phyloP scores from a whole-genome alignment of 495 filamentous ascomycete species.

The Trichoderma asperelloides region DNA sequence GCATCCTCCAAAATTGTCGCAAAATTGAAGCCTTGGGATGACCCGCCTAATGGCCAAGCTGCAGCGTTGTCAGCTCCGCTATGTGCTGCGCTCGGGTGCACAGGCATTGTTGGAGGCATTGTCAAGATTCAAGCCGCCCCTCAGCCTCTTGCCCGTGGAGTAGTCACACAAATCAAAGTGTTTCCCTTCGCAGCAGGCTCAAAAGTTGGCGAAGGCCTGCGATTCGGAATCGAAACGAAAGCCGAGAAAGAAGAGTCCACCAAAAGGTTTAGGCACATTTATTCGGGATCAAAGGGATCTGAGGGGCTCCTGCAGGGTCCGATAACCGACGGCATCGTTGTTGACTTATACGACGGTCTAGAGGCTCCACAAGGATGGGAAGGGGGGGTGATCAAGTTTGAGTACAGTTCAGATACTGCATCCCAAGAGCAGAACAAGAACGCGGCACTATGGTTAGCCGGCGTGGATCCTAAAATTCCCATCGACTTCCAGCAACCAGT shows the following conservation, averaged over 20 bases:
- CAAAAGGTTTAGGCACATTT: constrained; percentile 46
- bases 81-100: constrained; percentile 58
- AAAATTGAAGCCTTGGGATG: constrained; percentile 66
- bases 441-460: constrained; percentile 62
- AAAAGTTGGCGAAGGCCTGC: constrained; percentile 53
- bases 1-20: constrained; percentile 67
- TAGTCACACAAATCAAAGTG: constrained; percentile 53
- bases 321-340: constrained; percentile 76
- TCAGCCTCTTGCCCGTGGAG: constrained; percentile 24
- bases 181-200: constrained; percentile 61
- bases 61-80: constrained; percentile 67
- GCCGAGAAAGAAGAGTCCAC: constrained; percentile 61
- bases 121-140: constrained; percentile 65
- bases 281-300: constrained; percentile 36
- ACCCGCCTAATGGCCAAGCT: constrained; percentile 73
- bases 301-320: constrained; percentile 72
- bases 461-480: constrained; percentile 60
- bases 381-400: constrained; percentile 72
- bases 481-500: constrained; percentile 66
- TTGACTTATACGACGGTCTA: constrained; percentile 39
- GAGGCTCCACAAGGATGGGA: constrained; percentile 44
- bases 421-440: constrained; percentile 38
- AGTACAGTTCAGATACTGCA: constrained; percentile 41
- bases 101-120: constrained; percentile 76
- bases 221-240: constrained; percentile 82